Evolutionary conservation across 2,329 filamentous ascomycete genomes (phyloP), one percentile per base, ranked within the genome.

Genomic region (Fusarium burgessii): DNA sequence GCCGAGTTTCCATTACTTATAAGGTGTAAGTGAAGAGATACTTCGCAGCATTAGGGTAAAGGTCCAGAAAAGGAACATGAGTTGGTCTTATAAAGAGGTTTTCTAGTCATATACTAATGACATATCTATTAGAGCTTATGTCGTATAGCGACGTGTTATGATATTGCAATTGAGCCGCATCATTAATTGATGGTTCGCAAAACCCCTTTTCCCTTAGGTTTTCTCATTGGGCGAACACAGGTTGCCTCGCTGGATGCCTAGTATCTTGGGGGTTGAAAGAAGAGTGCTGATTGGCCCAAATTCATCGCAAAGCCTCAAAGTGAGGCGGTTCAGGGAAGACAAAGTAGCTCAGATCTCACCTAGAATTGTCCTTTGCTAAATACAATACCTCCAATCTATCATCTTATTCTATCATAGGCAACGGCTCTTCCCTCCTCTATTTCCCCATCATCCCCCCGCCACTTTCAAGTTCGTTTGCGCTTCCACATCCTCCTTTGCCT

Each of bases 221-320:
- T 62, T 10, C 40, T 63, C 49, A 52, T 43, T 17, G 52, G 66
- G 66, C 66, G 65, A 54, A 69, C 66, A 25, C 45, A 41, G 55
- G 68, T 45, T 72, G 69, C 69, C 69, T 72, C 47, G 62, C 49
- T 50, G 62, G 66, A 41, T 70, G 66, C 66, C 62, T 70, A 66
- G 51, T 18, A 52, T 40, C 42, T 65, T 58, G 52, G 60, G 67
- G 67, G 69, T 72, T 71, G 69, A 71, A 71, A 66, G 20, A n/a
- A 45, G 36, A 20, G 10, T 14, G 15, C 47, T 70, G 51, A 62
- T 71, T 71, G 69, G 69, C 14, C 32, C 11, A 42, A 46, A 49
- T 17, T 5, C 25, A 46, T 58, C 40, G 40, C 69, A 70, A 62
- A 54, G 56, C 65, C 56, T 71, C 56, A 72, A 66, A 70, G 49